A percentile compares a stretch with the other conserved stretches of the same genome.
Conservation (phyloP, 2,329 filamentous ascomycete genomes). For the Penicillium glabrum region DNA sequence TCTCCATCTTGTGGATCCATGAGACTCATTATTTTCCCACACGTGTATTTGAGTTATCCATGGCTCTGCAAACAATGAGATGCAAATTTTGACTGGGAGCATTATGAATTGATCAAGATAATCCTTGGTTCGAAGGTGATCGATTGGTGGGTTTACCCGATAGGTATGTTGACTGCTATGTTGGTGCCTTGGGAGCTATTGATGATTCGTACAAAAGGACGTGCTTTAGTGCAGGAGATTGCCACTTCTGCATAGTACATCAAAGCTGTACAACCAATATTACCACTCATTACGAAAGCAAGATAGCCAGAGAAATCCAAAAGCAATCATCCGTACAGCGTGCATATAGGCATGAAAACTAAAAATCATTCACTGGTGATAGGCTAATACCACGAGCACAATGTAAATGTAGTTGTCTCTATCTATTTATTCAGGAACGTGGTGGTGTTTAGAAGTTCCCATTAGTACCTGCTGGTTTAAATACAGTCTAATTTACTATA, state of each 20-base stretch:
- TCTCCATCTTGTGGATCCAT: slow-evolving; percentile 7
- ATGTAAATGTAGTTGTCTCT: background rate
- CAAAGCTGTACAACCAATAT: background rate
- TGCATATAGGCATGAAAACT: background rate
- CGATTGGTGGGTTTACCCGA: too few relatives aligned
- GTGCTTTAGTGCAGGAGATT: slow-evolving; percentile 4
- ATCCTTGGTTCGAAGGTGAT: background rate
- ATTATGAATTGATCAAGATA: background rate
- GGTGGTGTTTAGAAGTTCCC: background rate
- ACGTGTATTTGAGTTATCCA: slow-evolving; percentile 6
- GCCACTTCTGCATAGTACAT: slow-evolving; percentile 2
- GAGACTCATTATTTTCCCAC: slow-evolving; percentile 7
- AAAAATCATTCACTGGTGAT: background rate
- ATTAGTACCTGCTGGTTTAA: background rate
- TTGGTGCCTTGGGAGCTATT: background rate
- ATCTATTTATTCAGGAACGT: background rate
- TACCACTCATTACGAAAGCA: background rate
- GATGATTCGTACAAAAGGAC: background rate
- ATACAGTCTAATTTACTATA: slow-evolving; percentile 1
- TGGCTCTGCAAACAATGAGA: slow-evolving; percentile 1
- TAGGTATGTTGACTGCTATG: background rate
- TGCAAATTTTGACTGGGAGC: background rate
- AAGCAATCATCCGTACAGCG: background rate
- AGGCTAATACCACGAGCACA: background rate
- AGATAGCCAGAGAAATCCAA: background rate